Percentiles rank a stretch among this genome's conserved stretches.
phyloP scores from a whole-genome alignment of 208 protist species.

The Leptomonas pyrrhocoris region DNA sequence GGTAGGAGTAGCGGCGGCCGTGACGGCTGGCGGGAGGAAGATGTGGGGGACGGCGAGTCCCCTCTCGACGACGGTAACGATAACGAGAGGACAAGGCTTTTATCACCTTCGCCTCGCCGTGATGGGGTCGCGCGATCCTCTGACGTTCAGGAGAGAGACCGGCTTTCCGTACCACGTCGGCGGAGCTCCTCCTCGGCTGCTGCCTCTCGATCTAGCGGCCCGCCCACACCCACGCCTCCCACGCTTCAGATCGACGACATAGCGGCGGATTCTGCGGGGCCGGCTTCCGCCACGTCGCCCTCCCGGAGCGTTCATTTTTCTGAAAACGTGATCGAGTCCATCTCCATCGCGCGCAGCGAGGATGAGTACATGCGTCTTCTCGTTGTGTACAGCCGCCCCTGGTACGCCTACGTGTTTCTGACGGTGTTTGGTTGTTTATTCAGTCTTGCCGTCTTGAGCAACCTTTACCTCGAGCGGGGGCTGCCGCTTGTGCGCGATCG shows the following conservation, averaged over 20 bases:
- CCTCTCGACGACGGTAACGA: neutral
- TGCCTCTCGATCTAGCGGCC: neutral
- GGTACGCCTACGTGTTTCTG: slow-evolving; percentile 33
- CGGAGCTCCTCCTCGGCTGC: neutral
- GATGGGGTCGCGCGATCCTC: neutral
- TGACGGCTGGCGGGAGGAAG: neutral
- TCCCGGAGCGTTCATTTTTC: slow-evolving; percentile 33
- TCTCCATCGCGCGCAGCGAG: slow-evolving; percentile 21
- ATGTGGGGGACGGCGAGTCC: neutral
- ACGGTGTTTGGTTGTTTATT: slow-evolving; percentile 13
- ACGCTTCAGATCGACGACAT: neutral
- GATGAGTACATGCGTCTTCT: slow-evolving; percentile 32
- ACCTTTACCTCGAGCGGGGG: slow-evolving; percentile 14
- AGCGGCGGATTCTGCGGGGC: neutral
- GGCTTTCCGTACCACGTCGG: neutral
- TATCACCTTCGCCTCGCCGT: neutral
- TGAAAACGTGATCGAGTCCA: slow-evolving; percentile 27
- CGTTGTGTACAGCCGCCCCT: slow-evolving; percentile 31
- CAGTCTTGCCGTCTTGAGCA: slow-evolving; percentile 14
- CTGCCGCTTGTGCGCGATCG: slow-evolving; percentile 6
- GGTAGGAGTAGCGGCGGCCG: neutral
- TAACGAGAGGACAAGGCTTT: neutral
- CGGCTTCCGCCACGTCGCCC: neutral
- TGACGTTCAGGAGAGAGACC: neutral
- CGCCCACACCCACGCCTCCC: neutral